These are phyloP conservation scores for Ramaria sp. DNA, from an alignment of 768 basidiomycete genomes.

Conservation along the genomic window DNA sequence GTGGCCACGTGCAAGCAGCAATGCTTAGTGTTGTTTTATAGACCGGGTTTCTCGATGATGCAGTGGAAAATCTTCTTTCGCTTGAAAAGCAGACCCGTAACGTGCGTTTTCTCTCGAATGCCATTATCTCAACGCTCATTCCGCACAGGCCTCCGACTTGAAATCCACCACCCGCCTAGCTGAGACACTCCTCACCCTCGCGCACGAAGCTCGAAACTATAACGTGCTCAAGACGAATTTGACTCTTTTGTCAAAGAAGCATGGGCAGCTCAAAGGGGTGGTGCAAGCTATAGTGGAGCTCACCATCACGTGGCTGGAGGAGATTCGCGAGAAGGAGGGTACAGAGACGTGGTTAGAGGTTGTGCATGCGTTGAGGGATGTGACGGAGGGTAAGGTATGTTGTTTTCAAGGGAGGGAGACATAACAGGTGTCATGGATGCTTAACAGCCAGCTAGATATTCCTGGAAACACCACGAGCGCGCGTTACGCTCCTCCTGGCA, in stretches of 20 bases:
- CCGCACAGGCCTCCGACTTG: slow-evolving; percentile 76
- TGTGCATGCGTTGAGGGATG: slow-evolving; percentile 77
- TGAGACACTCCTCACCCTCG: slow-evolving; percentile 59
- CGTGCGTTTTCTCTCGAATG: slow-evolving; percentile 33
- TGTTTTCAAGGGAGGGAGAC: not conserved
- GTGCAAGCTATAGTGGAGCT: slow-evolving; percentile 89
- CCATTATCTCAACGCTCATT: slow-evolving; percentile 1
- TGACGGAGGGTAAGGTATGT: slow-evolving; percentile 94
- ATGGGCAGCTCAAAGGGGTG: slow-evolving; percentile 88
- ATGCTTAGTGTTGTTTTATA: slow-evolving; percentile 21
- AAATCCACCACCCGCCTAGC: slow-evolving; percentile 83
- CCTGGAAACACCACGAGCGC: slow-evolving; percentile 90
- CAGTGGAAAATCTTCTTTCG: slow-evolving; percentile 76
- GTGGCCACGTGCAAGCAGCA: not conserved
- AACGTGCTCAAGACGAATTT: slow-evolving; percentile 61
- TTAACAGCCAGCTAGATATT: slow-evolving; percentile 56
- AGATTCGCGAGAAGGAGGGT: slow-evolving; percentile 58
- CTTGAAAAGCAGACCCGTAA: slow-evolving; percentile 97
- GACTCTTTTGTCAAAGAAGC: slow-evolving; percentile 77
- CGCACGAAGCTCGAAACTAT: slow-evolving; percentile 63
- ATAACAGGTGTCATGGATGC: not conserved
- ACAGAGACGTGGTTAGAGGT: slow-evolving; percentile 75
- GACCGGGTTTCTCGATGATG: slow-evolving; percentile 77
- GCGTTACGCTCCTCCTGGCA: slow-evolving; percentile 82
- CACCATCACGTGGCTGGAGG: slow-evolving; percentile 71